Conservation (phyloP, 257 asterid genomes). For the Fraxinus quadrangulata region DNA sequence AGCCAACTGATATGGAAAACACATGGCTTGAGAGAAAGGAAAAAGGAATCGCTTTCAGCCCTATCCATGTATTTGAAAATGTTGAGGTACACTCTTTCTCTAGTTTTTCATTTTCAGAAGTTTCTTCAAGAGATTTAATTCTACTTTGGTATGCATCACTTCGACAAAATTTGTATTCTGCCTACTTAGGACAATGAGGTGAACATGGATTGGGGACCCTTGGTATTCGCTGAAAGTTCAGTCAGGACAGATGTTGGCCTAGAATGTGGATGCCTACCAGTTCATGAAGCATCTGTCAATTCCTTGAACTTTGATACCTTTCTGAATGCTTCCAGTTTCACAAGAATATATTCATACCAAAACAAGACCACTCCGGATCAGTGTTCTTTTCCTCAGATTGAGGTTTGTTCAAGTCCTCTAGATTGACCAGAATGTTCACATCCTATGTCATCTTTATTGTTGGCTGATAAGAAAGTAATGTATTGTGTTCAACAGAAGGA, state of each 20-base stretch:
- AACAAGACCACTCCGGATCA: slow-evolving; percentile 26
- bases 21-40: slow-evolving; percentile 51
- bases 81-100: slow-evolving; percentile 56
- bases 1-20: slow-evolving; percentile 48
- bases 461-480: slow-evolving; percentile 28
- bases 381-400: slow-evolving; percentile 32
- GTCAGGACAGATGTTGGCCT: slow-evolving; percentile 31
- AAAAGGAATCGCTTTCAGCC: slow-evolving; percentile 53
- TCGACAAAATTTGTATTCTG: slow-evolving; percentile 22
- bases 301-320: slow-evolving; percentile 65
- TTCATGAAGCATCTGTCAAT: slow-evolving; percentile 52
- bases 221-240: slow-evolving; percentile 59
- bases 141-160: slow-evolving; percentile 5
- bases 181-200: slow-evolving; percentile 55
- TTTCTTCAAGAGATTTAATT: slow-evolving; percentile 15
- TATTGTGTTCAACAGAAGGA: slow-evolving; percentile 31
- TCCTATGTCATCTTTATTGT: slow-evolving; percentile 26
- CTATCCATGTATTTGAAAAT: slow-evolving; percentile 77
- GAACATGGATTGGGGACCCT: slow-evolving; percentile 69
- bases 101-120: slow-evolving; percentile 24
- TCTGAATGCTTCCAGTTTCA: slow-evolving; percentile 31
- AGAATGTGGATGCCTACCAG: slow-evolving; percentile 43
- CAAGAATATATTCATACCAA: slow-evolving; percentile 36
- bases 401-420: slow-evolving; percentile 28
- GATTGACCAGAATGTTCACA: slow-evolving; percentile 26